Evolutionary conservation across 2,329 filamentous ascomycete species (phyloP).

Genomic region (Diaporthe batatas): DNA sequence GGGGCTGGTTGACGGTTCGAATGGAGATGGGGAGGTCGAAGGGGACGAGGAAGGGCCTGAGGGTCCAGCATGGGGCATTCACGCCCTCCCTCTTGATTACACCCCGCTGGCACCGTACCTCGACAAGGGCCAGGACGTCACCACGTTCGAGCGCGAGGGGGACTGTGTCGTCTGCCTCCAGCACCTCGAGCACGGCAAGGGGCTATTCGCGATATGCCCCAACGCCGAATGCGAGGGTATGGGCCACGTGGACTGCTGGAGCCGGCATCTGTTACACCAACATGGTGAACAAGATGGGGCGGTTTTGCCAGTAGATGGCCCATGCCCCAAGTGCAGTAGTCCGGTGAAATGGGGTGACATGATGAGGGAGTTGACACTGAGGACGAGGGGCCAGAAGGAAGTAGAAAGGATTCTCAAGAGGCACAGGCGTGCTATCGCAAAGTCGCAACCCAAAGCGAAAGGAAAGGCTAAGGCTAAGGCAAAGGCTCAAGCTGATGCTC

Average conservation of each 20-base stretch:
- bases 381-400: constrained; percentile 78
- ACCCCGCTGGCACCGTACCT: constrained; percentile 65
- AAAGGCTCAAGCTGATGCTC: not conserved
- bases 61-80: constrained; percentile 60
- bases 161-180: constrained; percentile 66
- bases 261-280: constrained; percentile 61
- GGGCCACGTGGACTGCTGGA: constrained; percentile 73
- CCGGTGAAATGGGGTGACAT: constrained; percentile 79
- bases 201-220: constrained; percentile 70
- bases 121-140: constrained; percentile 66
- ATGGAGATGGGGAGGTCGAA: not conserved
- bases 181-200: constrained; percentile 59
- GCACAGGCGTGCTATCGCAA: constrained; percentile 45
- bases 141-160: constrained; percentile 69
- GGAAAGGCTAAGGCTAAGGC: constrained; percentile 26
- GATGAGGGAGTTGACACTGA: constrained; percentile 84
- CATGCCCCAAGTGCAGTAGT: constrained; percentile 77
- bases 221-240: constrained; percentile 66
- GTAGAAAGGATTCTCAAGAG: constrained; percentile 76
- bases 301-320: constrained; percentile 76
- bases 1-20: not conserved
- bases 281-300: constrained; percentile 51
- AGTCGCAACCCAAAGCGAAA: constrained; percentile 47
- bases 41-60: constrained; percentile 23
- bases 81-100: constrained; percentile 69